Base-by-base conservation (phyloP, 768 basidiomycete species). In the Obba rivulosa region DNA sequence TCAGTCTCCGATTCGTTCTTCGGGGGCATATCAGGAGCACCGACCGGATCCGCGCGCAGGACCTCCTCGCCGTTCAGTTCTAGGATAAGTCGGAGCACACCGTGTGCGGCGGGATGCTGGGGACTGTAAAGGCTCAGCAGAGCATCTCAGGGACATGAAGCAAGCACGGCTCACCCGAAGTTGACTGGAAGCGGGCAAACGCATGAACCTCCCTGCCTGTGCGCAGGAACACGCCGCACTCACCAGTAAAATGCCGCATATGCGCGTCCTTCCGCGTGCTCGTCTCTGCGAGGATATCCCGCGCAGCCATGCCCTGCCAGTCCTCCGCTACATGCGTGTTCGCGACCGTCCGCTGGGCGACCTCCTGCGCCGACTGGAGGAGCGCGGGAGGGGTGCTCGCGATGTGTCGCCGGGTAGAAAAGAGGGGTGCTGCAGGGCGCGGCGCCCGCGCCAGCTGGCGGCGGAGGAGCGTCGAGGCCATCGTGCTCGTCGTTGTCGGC, bases 61-160 rank as follows among this genome's bases (percentile, higher is more conserved):
- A 93, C 89, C 69, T 92, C 93, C 68, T 99, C 95, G 57, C 95
- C 95, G 62, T 98, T 98, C 58, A 99, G 72, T 68, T 99, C 96
- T 46, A 99, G 71, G 65, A 99, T 99, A 75, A 99, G 79, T 49
- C 96, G 87, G 35, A 99, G 78, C 67, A 99, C 96, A 63, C 96
- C 96, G 66, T 99, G 96, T 14, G 96, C 96, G 46, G 96, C 96
- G 47, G 95, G 95, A 73, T 99, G 95, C 66, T 99, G 95, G 46
- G 95, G 95, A 53, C 91, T 87, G 57, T n/a, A 38, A 42, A 18
- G 24, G 39, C 37, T 16, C n/a, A 20, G 24, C n/a, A n/a, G 11
- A 3, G 16, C 20, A 39, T 14, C 16, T 46, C 51, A 11, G 14
- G n/a, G 21, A 43, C 11, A 31, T 34, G 17, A 20, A 31, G 18